A percentile compares a stretch with the other conserved stretches of the same genome.
These are phyloP conservation scores for Zymoseptoria crescenta DNA, from an alignment of 2,329 filamentous ascomycete genomes.

Conservation along the genomic window DNA sequence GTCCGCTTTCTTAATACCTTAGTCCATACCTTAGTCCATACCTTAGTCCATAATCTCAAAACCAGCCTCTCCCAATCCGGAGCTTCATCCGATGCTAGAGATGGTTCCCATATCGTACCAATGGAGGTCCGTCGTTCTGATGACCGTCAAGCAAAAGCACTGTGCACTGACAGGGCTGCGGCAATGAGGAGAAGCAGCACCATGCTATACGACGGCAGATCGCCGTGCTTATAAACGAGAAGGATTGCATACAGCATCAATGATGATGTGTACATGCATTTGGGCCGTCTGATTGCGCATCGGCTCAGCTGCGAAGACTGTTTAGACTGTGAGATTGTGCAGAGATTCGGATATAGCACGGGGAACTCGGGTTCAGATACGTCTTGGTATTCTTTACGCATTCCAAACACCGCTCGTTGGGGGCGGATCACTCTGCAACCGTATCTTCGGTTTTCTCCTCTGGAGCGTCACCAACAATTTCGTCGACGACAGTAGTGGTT, in stretches of 20 bases:
- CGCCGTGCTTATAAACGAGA: background rate
- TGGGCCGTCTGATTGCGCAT: background rate
- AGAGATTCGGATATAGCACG: background rate
- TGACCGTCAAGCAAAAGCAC: background rate
- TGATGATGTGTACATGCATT: background rate
- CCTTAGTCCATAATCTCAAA: background rate
- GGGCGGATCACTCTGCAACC: conserved; percentile 1
- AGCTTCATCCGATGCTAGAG: background rate
- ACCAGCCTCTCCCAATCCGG: background rate
- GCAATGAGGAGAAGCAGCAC: background rate
- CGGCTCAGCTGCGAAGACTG: background rate
- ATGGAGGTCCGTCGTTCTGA: background rate
- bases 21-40: background rate
- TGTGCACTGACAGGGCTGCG: background rate
- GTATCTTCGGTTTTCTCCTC: conserved; percentile 6
- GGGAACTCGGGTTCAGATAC: background rate
- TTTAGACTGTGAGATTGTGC: background rate
- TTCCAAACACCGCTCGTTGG: background rate
- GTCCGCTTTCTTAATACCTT: background rate
- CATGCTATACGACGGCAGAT: background rate
- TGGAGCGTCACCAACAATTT: background rate
- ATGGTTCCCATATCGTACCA: background rate
- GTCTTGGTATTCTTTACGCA: background rate
- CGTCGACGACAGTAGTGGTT: background rate
- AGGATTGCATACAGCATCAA: background rate